Conservation (phyloP, 768 basidiomycete genomes). For the Podaxis sp. region DNA sequence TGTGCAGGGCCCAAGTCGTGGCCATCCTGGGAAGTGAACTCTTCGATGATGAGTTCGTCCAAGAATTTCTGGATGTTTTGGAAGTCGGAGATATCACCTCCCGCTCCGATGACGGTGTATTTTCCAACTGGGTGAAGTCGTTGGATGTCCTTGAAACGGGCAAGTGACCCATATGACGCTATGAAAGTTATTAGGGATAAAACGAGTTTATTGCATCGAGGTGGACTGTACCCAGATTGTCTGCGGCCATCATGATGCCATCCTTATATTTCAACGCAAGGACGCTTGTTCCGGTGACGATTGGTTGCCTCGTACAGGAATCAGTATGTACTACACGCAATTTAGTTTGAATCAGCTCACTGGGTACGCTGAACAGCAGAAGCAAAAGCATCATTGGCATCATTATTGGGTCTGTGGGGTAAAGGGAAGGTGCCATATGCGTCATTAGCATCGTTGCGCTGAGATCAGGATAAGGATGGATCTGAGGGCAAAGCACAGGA, state of each 20-base stretch:
- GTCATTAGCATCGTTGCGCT: constrained; percentile 78
- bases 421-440: constrained; percentile 75
- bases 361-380: constrained; percentile 78
- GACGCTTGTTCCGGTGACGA: constrained; percentile 96
- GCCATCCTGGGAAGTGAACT: constrained; percentile 78
- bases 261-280: constrained; percentile 93
- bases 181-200: background rate
- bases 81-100: constrained; percentile 98
- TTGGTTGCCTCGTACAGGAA: constrained; percentile 63
- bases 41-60: constrained; percentile 72
- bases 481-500: background rate
- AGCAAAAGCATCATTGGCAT: constrained; percentile 50
- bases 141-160: constrained; percentile 91
- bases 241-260: constrained; percentile 97
- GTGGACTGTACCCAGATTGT: constrained; percentile 76
- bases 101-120: constrained; percentile 84
- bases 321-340: background rate
- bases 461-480: background rate
- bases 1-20: constrained; percentile 82
- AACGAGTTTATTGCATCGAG: background rate
- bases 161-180: constrained; percentile 97
- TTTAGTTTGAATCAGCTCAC: constrained; percentile 33
- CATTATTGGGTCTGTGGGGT: constrained; percentile 50
- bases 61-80: constrained; percentile 84
- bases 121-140: constrained; percentile 83